Base-by-base conservation (phyloP, 768 basidiomycete species). In the Amanita brunnescens region DNA sequence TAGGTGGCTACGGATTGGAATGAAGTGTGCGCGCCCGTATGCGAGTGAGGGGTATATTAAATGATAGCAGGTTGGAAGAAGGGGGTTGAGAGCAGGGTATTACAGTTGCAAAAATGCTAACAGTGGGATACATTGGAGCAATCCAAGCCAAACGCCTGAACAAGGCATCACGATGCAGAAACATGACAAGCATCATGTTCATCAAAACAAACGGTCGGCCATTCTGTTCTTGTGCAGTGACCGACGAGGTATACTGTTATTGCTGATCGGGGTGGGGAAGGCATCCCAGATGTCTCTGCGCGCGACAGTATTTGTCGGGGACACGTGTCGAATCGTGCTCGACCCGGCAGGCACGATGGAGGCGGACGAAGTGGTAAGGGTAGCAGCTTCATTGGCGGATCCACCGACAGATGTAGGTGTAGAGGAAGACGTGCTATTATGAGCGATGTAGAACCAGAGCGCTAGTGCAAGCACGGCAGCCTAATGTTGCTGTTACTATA, bases 331-430 rank as follows among this genome's bases (percentile, higher is more conserved):
- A 18, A 61, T 59, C 18, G 64, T 59, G 42, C 58, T 61, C 44
- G 62, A 59, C 16, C 59, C 58, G 4, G 56, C 57, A n/a, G n/a
- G n/a, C n/a, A n/a, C 21, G 42, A 51, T n/a, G 46, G 39, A 57
- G 5, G 56, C 55, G 21, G 46, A 51, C 13, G 49, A 37, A 2
- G 57, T 57, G 24, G 61, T 58, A 42, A 55, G 34, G 18, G 57
- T 35, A 12, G 60, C 57, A 4, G 67, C 66, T 58, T 81, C 72
- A 33, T 72, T 63, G 9, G 75, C 80, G 47, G 74, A 76, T 12
- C 87, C 87, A 24, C 87, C 87, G 49, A 90, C 62, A 7, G 77
- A 78, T 3, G 66, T 79, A 3, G 87, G 88, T 10, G 65, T 68
- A 39, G 74, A 68, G 60, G 82, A 72, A 40, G 67, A 58, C 6